These are phyloP conservation scores for Pseudogymnoascus sp. DNA, from an alignment of 2,329 filamentous ascomycete genomes.

Conservation along the genomic window DNA sequence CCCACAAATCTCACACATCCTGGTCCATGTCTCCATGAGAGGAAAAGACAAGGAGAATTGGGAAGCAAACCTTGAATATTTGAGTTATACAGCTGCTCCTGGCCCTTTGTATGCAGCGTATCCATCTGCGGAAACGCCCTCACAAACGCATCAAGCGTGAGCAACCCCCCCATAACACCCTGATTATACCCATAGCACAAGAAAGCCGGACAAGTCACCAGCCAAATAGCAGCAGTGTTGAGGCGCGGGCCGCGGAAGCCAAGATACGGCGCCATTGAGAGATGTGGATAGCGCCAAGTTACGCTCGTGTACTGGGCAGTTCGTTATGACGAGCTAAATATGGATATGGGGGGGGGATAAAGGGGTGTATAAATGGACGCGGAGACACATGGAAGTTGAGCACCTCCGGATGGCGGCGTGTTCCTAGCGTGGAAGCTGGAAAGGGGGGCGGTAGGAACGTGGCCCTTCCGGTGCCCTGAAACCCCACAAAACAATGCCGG, in stretches of 20 bases:
- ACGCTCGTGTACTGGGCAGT: not conserved
- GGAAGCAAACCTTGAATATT: conserved; percentile 21
- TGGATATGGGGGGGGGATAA: not conserved
- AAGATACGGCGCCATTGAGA: conserved; percentile 10
- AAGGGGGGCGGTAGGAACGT: not conserved
- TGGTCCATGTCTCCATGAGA: not conserved
- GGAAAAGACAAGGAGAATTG: not conserved
- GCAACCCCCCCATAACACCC: conserved; percentile 39
- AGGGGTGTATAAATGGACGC: not conserved
- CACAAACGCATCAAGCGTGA: conserved; percentile 28
- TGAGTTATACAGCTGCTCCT: conserved; percentile 33
- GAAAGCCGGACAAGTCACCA: conserved; percentile 25
- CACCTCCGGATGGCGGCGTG: not conserved
- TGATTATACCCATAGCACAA: conserved; percentile 46
- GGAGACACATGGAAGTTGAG: not conserved
- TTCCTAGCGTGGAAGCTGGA: not conserved
- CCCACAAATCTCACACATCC: not conserved
- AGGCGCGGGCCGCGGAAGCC: conserved; percentile 9
- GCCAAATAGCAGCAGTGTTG: conserved; percentile 9
- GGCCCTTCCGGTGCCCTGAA: not conserved
- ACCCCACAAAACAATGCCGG: not conserved
- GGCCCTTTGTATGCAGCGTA: conserved; percentile 35
- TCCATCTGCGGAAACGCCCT: conserved; percentile 41
- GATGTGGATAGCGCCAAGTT: not conserved
- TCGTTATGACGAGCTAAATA: not conserved